Evolutionary conservation across 2,329 filamentous ascomycete genomes (phyloP).

Genomic region (Diaporthe sp.): DNA sequence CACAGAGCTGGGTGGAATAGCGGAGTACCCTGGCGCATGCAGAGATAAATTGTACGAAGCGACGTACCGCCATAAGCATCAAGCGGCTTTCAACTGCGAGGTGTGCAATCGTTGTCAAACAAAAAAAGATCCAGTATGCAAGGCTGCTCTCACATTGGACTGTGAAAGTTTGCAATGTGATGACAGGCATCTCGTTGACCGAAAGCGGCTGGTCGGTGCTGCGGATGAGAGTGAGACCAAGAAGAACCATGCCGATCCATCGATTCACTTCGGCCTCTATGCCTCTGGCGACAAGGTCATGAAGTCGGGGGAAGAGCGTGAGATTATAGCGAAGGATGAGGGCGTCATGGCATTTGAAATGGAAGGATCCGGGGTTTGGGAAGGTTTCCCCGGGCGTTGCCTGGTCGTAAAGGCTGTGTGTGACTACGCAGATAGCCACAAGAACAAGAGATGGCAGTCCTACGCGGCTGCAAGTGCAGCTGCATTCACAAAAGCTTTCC

Average conservation of each 20-base stretch:
- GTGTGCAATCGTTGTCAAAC: neutral
- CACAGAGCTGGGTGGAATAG: neutral
- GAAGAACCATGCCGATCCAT: neutral
- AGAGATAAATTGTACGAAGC: neutral
- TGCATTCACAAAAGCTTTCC: neutral
- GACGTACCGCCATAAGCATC: neutral
- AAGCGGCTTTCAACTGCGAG: neutral
- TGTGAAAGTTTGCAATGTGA: neutral
- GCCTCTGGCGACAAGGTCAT: slow-evolving; percentile 1
- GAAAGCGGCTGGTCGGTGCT: neutral
- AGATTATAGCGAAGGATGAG: neutral
- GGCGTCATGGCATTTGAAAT: neutral
- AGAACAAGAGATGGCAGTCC: neutral
- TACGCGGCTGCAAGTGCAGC: neutral
- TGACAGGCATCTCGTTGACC: neutral
- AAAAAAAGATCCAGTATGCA: neutral
- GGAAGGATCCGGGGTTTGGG: neutral
- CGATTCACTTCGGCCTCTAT: neutral
- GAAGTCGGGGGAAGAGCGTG: neutral
- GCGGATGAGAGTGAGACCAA: neutral
- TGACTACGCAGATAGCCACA: slow-evolving; percentile 6
- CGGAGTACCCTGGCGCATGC: neutral
- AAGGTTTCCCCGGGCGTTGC: neutral
- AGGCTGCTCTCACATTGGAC: neutral
- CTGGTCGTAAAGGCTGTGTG: neutral